Evolutionary conservation across 345 rosid species (phyloP).

Genomic region (Syzygium grande): DNA sequence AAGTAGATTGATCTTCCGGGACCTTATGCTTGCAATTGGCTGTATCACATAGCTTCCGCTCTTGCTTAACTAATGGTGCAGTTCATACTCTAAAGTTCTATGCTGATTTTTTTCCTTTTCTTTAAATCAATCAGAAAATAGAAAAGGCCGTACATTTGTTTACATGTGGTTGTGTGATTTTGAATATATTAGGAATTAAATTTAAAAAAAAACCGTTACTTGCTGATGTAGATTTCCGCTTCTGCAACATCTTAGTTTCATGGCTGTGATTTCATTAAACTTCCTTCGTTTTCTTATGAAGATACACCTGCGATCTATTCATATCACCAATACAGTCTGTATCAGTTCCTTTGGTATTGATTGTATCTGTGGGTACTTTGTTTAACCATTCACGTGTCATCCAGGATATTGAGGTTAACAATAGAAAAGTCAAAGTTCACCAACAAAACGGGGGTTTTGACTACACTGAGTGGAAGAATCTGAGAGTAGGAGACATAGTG

Average conservation of each 20-base stretch:
- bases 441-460: conserved; percentile 42
- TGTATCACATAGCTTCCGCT: neutral
- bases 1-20: neutral
- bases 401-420: conserved; percentile 79
- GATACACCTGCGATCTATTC: neutral
- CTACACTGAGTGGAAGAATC: conserved; percentile 52
- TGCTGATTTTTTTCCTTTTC: neutral
- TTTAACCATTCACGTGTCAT: neutral
- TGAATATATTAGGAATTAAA: neutral
- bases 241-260: neutral
- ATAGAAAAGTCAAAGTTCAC: conserved; percentile 67
- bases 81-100: neutral
- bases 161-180: neutral
- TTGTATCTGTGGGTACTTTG: neutral
- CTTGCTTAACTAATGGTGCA: neutral
- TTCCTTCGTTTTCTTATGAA: neutral
- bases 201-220: neutral
- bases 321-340: neutral
- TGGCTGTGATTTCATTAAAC: neutral
- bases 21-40: neutral
- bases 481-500: conserved; percentile 78
- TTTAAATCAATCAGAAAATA: neutral
- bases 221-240: neutral
- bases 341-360: neutral
- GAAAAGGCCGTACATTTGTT: neutral